Evolutionary conservation across 2,329 filamentous ascomycete genomes (phyloP), one percentile per base, ranked within the genome.

Genomic region (Hirsutella minnesotensis): DNA sequence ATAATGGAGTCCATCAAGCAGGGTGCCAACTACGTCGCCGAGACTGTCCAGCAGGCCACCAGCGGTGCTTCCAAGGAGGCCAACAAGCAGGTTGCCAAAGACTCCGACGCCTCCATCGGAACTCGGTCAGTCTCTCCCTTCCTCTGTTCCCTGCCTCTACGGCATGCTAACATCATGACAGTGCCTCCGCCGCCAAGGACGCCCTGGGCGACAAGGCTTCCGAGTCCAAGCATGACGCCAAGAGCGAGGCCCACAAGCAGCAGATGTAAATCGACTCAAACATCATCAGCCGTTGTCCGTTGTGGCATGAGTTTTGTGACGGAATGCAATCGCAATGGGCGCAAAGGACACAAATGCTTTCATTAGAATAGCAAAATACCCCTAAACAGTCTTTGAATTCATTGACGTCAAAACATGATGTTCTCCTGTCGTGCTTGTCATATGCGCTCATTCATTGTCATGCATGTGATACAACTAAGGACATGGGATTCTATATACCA

Each of bases 51-150:
- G 68, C 66, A 79, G 59, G 67, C 67, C 47, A 58, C 68, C 49
- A 66, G 67, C 47, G 69, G 72, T 51, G 66, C 73, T 47, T 75
- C 70, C 66, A 83, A 83, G 75, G 77, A 82, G 67, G 67, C 68
- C 67, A 83, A 83, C 75, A 82, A 83, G 75, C 58, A 72, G 51
- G 70, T 77, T 51, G 79, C 79, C 61, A 82, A 83, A 72, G 75
- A 77, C 58, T 60, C 52, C 60, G 64, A 79, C 57, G 69, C 68
- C 47, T 50, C 52, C 51, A 5, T 78, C 45, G 58, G 64, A 56
- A 77, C 72, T 57, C 77, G 79, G 68, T 71, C 60, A 54, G 64
- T 39, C 5, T 20, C 4, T 16, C 9, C 20, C 3, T 16, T 9
- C 13, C 10, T 8, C 3, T 2, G 5, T 35, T 5, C 4, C 1